Conservation (phyloP, 768 basidiomycete genomes). For the Scleroderma citrinum region DNA sequence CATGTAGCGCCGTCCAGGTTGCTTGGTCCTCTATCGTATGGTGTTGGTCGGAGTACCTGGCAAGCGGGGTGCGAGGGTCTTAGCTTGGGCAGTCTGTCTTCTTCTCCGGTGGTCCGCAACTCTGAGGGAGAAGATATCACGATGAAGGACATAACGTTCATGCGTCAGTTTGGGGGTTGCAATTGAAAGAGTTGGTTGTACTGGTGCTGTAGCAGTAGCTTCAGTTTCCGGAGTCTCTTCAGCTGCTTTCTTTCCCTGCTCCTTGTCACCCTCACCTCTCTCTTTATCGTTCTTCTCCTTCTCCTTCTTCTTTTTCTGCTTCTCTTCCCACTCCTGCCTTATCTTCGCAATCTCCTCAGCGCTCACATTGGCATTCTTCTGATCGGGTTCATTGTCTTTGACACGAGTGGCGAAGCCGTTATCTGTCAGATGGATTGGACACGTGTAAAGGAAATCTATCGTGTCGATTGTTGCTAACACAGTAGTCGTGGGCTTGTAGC, state of each 20-base stretch:
- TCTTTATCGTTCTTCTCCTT: constrained; percentile 44
- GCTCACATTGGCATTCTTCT: constrained; percentile 29
- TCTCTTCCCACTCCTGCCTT: constrained; percentile 77
- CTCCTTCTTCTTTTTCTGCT: constrained; percentile 55
- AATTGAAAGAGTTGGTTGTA: constrained; percentile 29
- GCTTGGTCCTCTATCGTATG: background rate
- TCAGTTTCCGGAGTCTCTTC: constrained; percentile 9
- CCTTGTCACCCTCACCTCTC: constrained; percentile 32
- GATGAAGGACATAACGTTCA: constrained; percentile 74
- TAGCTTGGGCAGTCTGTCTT: constrained; percentile 59
- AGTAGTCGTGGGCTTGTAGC: constrained; percentile 72
- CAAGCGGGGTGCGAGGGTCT: constrained; percentile 64
- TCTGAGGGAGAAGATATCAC: constrained; percentile 78
- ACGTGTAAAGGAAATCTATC: constrained; percentile 82
- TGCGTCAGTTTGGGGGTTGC: constrained; percentile 46
- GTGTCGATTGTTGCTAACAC: constrained; percentile 83
- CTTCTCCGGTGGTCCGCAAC: constrained; percentile 67
- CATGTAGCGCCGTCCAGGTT: too few relatives aligned
- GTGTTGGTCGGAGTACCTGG: constrained; percentile 49
- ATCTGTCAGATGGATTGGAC: constrained; percentile 76
- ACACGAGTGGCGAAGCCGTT: constrained; percentile 62
- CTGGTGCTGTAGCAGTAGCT: constrained; percentile 23
- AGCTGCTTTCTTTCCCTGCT: constrained; percentile 2
- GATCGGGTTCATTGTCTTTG: constrained; percentile 35
- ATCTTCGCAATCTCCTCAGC: constrained; percentile 73